phyloP scores from a whole-genome alignment of 257 asterid species.

The Nicotiana noctiflora region DNA sequence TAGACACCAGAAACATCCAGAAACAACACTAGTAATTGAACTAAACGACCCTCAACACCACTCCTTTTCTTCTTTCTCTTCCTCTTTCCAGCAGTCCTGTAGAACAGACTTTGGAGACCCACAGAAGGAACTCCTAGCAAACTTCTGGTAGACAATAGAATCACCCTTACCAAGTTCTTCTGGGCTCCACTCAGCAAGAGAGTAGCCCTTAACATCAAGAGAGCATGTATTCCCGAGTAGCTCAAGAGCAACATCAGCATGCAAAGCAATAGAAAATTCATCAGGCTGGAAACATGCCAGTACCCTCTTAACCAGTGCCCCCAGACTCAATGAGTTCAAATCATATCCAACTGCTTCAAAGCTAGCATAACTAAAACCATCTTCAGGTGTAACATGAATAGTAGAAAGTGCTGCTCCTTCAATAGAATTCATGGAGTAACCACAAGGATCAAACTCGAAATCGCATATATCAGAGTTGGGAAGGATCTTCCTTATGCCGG shows the following conservation, averaged over 20 bases:
- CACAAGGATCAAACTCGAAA: constrained; percentile 36
- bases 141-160: constrained; percentile 19
- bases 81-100: constrained; percentile 4
- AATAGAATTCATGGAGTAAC: constrained; percentile 38
- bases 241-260: constrained; percentile 15
- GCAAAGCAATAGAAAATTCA: constrained; percentile 28
- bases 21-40: background rate
- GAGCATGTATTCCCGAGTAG: constrained; percentile 3
- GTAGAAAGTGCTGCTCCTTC: constrained; percentile 29
- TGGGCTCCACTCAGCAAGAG: background rate
- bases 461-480: constrained; percentile 30
- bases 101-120: constrained; percentile 12
- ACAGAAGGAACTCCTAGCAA: background rate
- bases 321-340: constrained; percentile 10
- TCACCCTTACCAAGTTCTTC: constrained; percentile 14
- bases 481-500: constrained; percentile 31
- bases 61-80: constrained; percentile 1
- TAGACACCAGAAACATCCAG: background rate
- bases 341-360: constrained; percentile 36
- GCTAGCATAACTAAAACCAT: constrained; percentile 40
- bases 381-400: constrained; percentile 37
- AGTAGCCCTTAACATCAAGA: constrained; percentile 5
- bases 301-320: constrained; percentile 18
- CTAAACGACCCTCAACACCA: constrained; percentile 5
- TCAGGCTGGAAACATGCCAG: constrained; percentile 21